Conservation (phyloP, 345 rosid genomes). For the Moricandia arvensis region DNA sequence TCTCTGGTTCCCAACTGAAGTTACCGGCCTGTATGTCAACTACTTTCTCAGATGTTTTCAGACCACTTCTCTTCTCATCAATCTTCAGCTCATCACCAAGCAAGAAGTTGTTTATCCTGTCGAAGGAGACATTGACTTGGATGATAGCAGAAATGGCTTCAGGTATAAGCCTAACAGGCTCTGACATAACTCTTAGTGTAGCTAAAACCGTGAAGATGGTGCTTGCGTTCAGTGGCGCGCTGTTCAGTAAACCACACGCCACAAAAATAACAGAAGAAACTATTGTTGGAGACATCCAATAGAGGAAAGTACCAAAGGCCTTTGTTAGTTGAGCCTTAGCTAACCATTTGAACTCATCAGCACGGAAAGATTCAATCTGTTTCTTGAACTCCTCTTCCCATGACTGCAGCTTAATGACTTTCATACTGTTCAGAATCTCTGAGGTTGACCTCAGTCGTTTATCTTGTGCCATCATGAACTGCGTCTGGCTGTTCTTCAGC, state of each 20-base stretch:
- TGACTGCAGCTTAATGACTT: slow-evolving; percentile 71
- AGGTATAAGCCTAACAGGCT: slow-evolving; percentile 67
- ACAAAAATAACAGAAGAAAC: slow-evolving; percentile 61
- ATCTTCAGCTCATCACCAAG: slow-evolving; percentile 60
- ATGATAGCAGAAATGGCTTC: slow-evolving; percentile 66
- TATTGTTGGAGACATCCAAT: slow-evolving; percentile 74
- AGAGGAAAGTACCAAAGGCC: slow-evolving; percentile 48
- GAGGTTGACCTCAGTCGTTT: slow-evolving; percentile 61
- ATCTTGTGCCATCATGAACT: slow-evolving; percentile 69
- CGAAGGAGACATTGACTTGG: slow-evolving; percentile 68
- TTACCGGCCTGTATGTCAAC: slow-evolving; percentile 50
- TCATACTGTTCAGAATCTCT: slow-evolving; percentile 72
- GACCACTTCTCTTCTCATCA: slow-evolving; percentile 35
- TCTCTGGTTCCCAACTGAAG: slow-evolving; percentile 73
- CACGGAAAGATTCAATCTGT: slow-evolving; percentile 54
- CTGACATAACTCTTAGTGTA: slow-evolving; percentile 57
- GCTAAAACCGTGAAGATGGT: slow-evolving; percentile 80
- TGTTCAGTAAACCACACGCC: slow-evolving; percentile 54
- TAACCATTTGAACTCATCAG: slow-evolving; percentile 62
- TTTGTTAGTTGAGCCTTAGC: slow-evolving; percentile 49
- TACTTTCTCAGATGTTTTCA: slow-evolving; percentile 29
- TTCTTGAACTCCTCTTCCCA: slow-evolving; percentile 79
- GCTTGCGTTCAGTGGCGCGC: slow-evolving; percentile 68
- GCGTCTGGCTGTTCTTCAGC: slow-evolving; percentile 55
- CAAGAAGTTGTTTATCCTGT: slow-evolving; percentile 55